phyloP scores from a whole-genome alignment of 352 stramenopile genomes.

The Pythium folliculosum region DNA sequence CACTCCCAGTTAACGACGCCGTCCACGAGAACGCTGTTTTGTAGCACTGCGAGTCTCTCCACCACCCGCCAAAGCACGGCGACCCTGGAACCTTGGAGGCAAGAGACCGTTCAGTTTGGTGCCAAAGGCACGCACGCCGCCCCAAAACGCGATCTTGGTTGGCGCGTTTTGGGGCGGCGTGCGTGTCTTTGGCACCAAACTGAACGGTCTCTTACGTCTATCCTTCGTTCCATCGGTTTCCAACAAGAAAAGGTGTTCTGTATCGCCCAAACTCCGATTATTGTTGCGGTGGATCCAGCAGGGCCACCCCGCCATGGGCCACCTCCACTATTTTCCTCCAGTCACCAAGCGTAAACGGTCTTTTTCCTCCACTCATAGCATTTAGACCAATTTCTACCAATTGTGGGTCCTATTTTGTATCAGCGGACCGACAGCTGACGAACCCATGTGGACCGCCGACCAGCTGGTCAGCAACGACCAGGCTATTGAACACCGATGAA shows the following conservation, averaged over 20 bases:
- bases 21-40: background rate
- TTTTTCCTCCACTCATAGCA: slow-evolving; percentile 2
- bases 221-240: background rate
- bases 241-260: no score
- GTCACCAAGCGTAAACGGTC: background rate
- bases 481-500: slow-evolving; percentile 32
- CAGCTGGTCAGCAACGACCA: slow-evolving; percentile 25
- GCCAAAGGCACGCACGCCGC: background rate
- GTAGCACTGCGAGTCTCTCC: background rate
- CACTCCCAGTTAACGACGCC: background rate
- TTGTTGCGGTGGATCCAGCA: no score
- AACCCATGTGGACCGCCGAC: slow-evolving; percentile 20
- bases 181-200: background rate
- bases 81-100: background rate
- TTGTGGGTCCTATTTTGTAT: background rate
- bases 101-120: background rate
- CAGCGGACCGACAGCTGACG: background rate
- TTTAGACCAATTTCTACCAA: slow-evolving; percentile 5
- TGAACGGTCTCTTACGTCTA: background rate
- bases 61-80: no score
- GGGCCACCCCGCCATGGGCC: no score
- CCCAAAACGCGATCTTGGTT: no score
- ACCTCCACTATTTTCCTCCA: background rate
- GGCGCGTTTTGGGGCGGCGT: no score
- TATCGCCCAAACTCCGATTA: no score